Base-by-base conservation (phyloP, 331 rosid species). In the Pyracantha coccinea region DNA sequence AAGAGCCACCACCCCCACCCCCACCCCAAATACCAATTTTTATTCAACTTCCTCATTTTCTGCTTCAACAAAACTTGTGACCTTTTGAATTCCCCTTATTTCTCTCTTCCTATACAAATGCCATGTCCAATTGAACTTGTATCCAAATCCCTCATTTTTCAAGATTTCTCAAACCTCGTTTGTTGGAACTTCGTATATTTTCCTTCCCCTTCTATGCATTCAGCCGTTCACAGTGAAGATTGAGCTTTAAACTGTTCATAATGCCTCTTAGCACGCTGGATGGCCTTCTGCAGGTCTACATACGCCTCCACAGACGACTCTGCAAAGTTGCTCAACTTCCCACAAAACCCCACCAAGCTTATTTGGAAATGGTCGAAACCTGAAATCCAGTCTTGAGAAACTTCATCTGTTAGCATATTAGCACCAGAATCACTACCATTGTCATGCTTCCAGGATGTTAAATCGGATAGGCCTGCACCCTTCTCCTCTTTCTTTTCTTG, bases 401-500 rank as follows among this genome's bases (percentile, higher is more conserved):
- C 80, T 52, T 89, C 92, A 41, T 83, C 90, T 70, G 83, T 74
- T 73, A 81, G 27, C 57, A 83, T 32, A 69, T 85, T 86, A 38
- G 80, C 81, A 2, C 78, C 82, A 38, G 89, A 78, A 53, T 85
- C 96, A 21, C 69, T 68, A 8, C 74, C 83, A 10, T 77, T 68
- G 27, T 85, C 86, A 35, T 78, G 77, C 61, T 84, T 86, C 84
- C 86, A 81, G 8, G 86, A 58, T 59, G 86, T 38, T 20, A 77
- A 35, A 74, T 63, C 74, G 16, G 72, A 41, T 74, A 27, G 77
- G 16, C 75, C 78, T 25, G 75, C 68, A 68, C 74, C 89, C 81
- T 86, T 87, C 66, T 78, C 84, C 5, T 83, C 88, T 71, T 78
- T 89, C 84, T 84, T 95, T 72, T 90, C 97, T 77, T 89, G 93